Evolutionary conservation across 2,329 filamentous ascomycete species (phyloP).

Genomic region (Penicillium carneum): DNA sequence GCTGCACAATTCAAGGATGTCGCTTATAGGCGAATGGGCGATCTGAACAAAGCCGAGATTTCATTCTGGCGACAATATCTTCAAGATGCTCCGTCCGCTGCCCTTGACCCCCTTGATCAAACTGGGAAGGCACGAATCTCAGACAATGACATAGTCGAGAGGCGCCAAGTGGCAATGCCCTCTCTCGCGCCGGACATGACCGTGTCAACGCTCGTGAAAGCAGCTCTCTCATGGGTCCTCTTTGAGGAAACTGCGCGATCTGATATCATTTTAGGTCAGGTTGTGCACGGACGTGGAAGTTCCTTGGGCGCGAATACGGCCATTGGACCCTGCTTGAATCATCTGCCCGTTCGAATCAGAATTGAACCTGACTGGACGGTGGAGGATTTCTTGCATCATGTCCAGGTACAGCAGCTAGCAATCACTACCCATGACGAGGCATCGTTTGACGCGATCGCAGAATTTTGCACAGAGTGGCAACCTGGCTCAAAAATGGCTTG

Average conservation of each 20-base stretch:
- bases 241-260: background rate
- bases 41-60: background rate
- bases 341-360: constrained; percentile 19
- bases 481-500: constrained; percentile 1
- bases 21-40: background rate
- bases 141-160: background rate
- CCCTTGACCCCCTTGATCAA: background rate
- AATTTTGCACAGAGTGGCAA: background rate
- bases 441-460: background rate
- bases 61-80: constrained; percentile 3
- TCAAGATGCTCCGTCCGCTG: background rate
- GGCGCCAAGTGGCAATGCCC: background rate
- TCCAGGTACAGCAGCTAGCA: constrained; percentile 24
- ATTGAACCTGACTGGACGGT: constrained; percentile 14
- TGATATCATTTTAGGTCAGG: constrained; percentile 22
- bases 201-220: constrained; percentile 20
- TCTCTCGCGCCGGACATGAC: constrained; percentile 5
- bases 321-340: constrained; percentile 21
- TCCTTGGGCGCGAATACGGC: constrained; percentile 11
- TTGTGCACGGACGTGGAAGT: constrained; percentile 23
- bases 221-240: constrained; percentile 19
- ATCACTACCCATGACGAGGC: constrained; percentile 14
- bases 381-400: constrained; percentile 19
- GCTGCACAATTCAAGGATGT: background rate
- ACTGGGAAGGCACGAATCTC: background rate